These are phyloP conservation scores for Papiliotrema flavescens DNA, from an alignment of 1,284 basidiomycete genomes.

Conservation along the genomic window DNA sequence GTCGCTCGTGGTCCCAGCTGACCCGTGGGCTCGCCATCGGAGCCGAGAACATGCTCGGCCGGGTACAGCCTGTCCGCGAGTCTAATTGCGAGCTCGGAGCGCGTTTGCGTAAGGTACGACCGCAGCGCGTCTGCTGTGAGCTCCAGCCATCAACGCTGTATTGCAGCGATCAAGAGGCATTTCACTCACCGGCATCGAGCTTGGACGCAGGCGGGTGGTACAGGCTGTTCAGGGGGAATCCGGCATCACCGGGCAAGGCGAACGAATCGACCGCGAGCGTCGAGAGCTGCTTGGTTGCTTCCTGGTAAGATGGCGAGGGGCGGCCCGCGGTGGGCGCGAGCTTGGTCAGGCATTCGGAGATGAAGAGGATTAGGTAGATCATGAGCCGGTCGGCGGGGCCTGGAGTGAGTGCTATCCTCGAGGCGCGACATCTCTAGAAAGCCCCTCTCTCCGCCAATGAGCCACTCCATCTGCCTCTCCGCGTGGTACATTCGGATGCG, in stretches of 20 bases:
- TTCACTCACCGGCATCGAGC: constrained; percentile 70
- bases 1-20: constrained; percentile 35
- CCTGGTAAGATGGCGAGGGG: constrained; percentile 64
- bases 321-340: constrained; percentile 57
- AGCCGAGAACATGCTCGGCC: constrained; percentile 39
- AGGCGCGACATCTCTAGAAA: no score
- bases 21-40: constrained; percentile 57
- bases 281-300: constrained; percentile 82
- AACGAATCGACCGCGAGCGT: constrained; percentile 91
- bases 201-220: constrained; percentile 77
- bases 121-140: constrained; percentile 56
- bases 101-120: constrained; percentile 84
- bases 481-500: no score
- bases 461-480: neutral
- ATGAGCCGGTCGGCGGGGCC: constrained; percentile 89
- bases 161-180: neutral
- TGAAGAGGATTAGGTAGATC: constrained; percentile 96
- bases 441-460: no score
- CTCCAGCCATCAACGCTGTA: neutral
- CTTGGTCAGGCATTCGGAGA: constrained; percentile 94
- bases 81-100: constrained; percentile 84
- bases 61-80: constrained; percentile 82
- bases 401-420: constrained; percentile 18
- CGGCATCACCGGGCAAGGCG: constrained; percentile 91
- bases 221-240: constrained; percentile 88